Evolutionary conservation across 805 yeast genomes (phyloP).

Genomic region (Ogataea nonfermentans): DNA sequence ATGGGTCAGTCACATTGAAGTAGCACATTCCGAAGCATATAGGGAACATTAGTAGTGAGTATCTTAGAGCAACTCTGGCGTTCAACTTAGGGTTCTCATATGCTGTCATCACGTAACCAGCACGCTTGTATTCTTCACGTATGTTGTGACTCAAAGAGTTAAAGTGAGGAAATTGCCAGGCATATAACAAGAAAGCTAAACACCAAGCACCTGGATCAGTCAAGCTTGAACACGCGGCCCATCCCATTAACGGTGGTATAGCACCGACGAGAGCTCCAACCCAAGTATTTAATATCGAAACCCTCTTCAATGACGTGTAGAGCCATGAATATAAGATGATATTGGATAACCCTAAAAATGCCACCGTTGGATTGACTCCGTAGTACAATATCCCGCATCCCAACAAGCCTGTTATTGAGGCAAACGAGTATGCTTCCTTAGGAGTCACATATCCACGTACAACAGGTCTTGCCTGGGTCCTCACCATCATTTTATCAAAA

Average conservation of each 20-base stretch:
- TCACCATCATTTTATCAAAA: conserved; percentile 80
- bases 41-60: conserved; percentile 92
- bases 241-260: conserved; percentile 97
- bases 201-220: conserved; percentile 94
- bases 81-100: conserved; percentile 87
- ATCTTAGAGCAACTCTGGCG: conserved; percentile 90
- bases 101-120: conserved; percentile 98
- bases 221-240: conserved; percentile 88
- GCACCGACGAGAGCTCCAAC: conserved; percentile 99
- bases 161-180: conserved; percentile 99
- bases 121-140: conserved; percentile 81
- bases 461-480: conserved; percentile 88
- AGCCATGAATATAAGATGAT: conserved; percentile 84
- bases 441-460: conserved; percentile 80
- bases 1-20: conserved; percentile 78
- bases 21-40: conserved; percentile 80
- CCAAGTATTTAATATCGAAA: conserved; percentile 90
- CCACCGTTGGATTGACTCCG: conserved; percentile 88
- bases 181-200: conserved; percentile 81
- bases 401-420: conserved; percentile 64
- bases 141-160: conserved; percentile 87
- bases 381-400: conserved; percentile 68
- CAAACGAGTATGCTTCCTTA: conserved; percentile 75
- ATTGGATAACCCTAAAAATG: conserved; percentile 74
- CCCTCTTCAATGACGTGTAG: conserved; percentile 87